Base-by-base conservation (phyloP, 2,329 filamentous ascomycete genomes). In the Rachicladosporium sp. region DNA sequence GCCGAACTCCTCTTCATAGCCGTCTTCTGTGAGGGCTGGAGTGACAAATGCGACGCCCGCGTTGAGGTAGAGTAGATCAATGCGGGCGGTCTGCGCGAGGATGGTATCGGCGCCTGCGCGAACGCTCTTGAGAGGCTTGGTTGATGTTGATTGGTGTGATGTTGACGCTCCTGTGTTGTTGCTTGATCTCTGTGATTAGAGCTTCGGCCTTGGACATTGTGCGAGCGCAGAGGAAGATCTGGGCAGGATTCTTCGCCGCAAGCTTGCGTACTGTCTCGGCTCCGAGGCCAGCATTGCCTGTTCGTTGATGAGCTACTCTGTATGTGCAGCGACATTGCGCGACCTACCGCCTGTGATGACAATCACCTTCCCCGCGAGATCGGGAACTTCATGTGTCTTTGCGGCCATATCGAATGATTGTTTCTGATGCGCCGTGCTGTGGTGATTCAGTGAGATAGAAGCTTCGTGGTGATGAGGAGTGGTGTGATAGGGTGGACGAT, bases 61-160 rank as follows among this genome's bases (percentile, higher is more conserved):
- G 38, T 51, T 51, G 37, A 50, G 50, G 39, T 50, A 46, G 15
- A 57, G 38, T 29, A 54, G 41, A 37, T 57, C 53, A 11, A 71
- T 58, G 3, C 64, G 60, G 12, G 49, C 32, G 13, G 59, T 55
- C n/a, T 51, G 43, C 4, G 38, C 43, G 55, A 11, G 50, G 44
- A 73, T 68, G n/a, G 50, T 47, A 27, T 53, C 50, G 1, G 66
- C 68, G 1, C 66, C 69, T 2, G 55, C 45, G 4, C 58, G 61
- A 48, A 74, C 63, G 13, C 67, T 71, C 10, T 58, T 50, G 33
- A 75, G 64, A 73, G 1, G 64, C 50, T 10, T 75, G 59, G 46
- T 76, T 70, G 23, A 71, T 63, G 8, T 61, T 52, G 7, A 76
- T 50, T 43, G 63, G 60, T 32, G 60, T 56, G 40, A 73, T 63